Evolutionary conservation across 139 green algal genomes (phyloP).

Genomic region (Ettlia oleoabundans): DNA sequence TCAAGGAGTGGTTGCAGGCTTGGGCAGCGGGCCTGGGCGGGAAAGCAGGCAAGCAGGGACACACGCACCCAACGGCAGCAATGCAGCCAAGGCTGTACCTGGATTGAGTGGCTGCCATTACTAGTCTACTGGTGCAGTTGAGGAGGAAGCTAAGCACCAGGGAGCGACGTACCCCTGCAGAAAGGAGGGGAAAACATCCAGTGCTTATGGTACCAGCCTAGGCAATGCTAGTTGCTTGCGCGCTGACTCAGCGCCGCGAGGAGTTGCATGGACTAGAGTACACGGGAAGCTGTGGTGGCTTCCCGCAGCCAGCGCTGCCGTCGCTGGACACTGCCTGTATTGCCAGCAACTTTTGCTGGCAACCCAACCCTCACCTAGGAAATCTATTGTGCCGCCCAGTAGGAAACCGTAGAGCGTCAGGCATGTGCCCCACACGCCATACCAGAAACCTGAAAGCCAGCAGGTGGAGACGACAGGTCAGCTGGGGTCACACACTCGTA

Average conservation of each 20-base stretch:
- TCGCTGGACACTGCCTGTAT: no score
- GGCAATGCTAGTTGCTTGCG: no score
- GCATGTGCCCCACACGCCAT: conserved; percentile 66
- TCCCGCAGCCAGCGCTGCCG: no score
- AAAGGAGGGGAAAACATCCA: not conserved
- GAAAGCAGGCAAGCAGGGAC: not conserved
- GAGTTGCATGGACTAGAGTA: no score
- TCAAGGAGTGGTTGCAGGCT: no score
- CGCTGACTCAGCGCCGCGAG: no score
- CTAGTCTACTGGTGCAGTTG: conserved; percentile 24
- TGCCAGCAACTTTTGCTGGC: no score
- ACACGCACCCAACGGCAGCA: not conserved
- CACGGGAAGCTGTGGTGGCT: no score
- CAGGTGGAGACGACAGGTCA: conserved; percentile 1
- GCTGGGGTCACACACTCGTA: not conserved
- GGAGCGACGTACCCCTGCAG: conserved; percentile 13
- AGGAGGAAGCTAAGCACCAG: conserved; percentile 44
- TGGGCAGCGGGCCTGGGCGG: no score
- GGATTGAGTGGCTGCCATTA: conserved; percentile 49
- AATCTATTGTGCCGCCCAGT: conserved; percentile 50
- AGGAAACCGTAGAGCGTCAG: conserved; percentile 52
- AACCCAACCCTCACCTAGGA: conserved; percentile 37
- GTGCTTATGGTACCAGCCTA: not conserved
- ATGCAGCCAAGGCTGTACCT: not conserved
- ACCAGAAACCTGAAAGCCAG: conserved; percentile 52